Percentiles rank a stretch among this genome's conserved stretches.
Conservation (phyloP, 177 flowering plant species). For the Vitis hybrid region DNA sequence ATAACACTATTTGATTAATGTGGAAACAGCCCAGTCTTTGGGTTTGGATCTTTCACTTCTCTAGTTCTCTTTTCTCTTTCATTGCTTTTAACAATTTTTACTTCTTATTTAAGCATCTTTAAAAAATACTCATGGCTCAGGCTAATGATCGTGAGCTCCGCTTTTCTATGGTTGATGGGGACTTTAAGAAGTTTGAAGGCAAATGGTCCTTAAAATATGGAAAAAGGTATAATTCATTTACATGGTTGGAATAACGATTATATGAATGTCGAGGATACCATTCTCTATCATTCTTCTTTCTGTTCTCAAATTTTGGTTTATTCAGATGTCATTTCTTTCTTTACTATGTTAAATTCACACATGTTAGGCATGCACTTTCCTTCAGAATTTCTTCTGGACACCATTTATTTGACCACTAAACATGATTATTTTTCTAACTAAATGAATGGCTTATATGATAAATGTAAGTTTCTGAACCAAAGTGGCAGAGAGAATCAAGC, state of each 20-base stretch:
- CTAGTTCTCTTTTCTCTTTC: background rate
- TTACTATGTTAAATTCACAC: background rate
- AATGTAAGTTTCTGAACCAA: too few relatives aligned
- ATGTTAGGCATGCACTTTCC: background rate
- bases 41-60: background rate
- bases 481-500: too few relatives aligned
- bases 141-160: slow-evolving; percentile 67
- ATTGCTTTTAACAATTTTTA: background rate
- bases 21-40: too few relatives aligned
- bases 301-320: background rate
- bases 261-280: background rate
- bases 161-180: slow-evolving; percentile 97
- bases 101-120: background rate
- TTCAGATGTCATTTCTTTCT: background rate
- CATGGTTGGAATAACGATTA: background rate
- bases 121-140: slow-evolving; percentile 33
- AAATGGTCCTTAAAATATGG: slow-evolving; percentile 79
- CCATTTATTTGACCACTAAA: too few relatives aligned
- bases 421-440: too few relatives aligned
- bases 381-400: background rate
- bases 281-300: background rate
- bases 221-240: slow-evolving; percentile 43
- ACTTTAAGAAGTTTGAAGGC: slow-evolving; percentile 96
- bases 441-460: too few relatives aligned
- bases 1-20: too few relatives aligned